These are phyloP conservation scores for Astragalus membranaceus DNA, from an alignment of 306 rosid genomes.

Conservation along the genomic window DNA sequence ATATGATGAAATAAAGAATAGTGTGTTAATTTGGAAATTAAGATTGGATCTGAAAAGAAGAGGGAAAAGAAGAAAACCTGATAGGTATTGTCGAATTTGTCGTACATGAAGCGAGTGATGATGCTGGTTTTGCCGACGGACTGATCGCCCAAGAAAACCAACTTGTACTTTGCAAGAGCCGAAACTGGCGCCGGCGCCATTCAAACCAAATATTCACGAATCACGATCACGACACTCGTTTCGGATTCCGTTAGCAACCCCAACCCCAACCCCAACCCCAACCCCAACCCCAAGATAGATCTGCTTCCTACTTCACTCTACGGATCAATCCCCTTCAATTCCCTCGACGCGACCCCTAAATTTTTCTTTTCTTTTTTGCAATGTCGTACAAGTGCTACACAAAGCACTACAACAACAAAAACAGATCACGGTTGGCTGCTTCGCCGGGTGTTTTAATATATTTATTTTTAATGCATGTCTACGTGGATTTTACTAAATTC, in stretches of 20 bases:
- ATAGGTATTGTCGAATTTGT: slow-evolving; percentile 56
- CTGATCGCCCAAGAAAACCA: slow-evolving; percentile 57
- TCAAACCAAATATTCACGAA: neutral
- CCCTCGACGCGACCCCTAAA: neutral
- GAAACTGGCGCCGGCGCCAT: slow-evolving; percentile 71
- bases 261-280: no score
- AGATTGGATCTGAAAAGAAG: slow-evolving; percentile 28
- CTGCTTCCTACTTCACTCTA: neutral
- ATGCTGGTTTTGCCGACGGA: slow-evolving; percentile 62
- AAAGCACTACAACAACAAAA: neutral
- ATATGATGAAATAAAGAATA: no score
- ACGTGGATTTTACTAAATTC: neutral
- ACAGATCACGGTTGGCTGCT: neutral
- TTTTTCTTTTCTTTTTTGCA: neutral
- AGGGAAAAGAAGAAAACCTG: slow-evolving; percentile 25
- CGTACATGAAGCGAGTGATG: slow-evolving; percentile 64
- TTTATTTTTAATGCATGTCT: neutral
- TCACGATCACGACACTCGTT: neutral
- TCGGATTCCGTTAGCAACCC: neutral
- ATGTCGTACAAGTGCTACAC: neutral
- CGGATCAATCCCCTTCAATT: neutral
- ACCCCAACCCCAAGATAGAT: neutral
- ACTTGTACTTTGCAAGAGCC: slow-evolving; percentile 55
- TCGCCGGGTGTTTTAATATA: neutral
- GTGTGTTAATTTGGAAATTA: neutral